Conservation (phyloP, 2,329 filamentous ascomycete species). For the Fusarium goolgardi region DNA sequence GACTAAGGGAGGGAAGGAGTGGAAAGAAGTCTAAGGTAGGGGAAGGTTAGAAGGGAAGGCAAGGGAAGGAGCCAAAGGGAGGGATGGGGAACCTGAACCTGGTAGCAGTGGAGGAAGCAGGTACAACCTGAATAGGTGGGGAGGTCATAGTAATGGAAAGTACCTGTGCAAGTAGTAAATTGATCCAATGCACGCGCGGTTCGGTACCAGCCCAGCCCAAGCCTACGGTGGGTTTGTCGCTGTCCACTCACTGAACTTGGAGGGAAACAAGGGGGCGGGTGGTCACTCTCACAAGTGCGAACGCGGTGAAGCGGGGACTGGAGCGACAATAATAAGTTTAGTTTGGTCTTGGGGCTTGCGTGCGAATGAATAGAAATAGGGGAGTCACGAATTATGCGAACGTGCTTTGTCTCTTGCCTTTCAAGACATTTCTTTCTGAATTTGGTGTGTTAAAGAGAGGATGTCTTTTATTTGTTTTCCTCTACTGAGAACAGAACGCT, state of each 20-base stretch:
- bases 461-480: background rate
- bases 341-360: slow-evolving; percentile 34
- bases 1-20: slow-evolving; percentile 13
- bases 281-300: slow-evolving; percentile 23
- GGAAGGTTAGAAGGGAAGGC: slow-evolving; percentile 1
- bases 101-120: slow-evolving; percentile 27
- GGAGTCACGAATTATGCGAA: slow-evolving; percentile 22
- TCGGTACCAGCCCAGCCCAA: slow-evolving; percentile 8
- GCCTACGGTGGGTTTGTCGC: background rate
- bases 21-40: slow-evolving; percentile 6
- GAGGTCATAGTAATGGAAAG: slow-evolving; percentile 20
- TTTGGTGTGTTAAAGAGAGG: background rate
- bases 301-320: slow-evolving; percentile 35
- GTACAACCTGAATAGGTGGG: slow-evolving; percentile 25
- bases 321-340: slow-evolving; percentile 38
- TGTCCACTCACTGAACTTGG: slow-evolving; percentile 8
- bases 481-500: background rate
- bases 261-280: slow-evolving; percentile 27
- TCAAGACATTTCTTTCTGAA: slow-evolving; percentile 1
- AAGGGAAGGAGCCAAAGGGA: slow-evolving; percentile 26
- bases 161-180: slow-evolving; percentile 26
- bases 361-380: slow-evolving; percentile 24
- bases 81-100: slow-evolving; percentile 32
- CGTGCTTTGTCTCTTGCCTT: slow-evolving; percentile 3
- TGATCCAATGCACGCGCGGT: slow-evolving; percentile 27